Base-by-base conservation (phyloP, 2,329 filamentous ascomycete species). In the Phaeosphaeria sp. region DNA sequence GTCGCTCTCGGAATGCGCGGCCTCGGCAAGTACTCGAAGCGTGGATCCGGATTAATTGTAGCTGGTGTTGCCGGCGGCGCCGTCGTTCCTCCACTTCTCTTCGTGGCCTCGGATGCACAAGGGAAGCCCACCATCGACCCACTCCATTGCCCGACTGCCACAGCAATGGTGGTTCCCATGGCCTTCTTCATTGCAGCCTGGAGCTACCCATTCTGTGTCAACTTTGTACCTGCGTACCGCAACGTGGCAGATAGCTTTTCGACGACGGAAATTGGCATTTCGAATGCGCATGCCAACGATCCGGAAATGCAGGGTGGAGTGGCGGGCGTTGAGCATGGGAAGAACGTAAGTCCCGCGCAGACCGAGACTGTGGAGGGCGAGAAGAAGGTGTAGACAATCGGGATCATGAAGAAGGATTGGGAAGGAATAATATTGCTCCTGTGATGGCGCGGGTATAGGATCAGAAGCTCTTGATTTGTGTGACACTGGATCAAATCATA, bases 1-100 rank as follows among this genome's bases (percentile, higher is more conserved):
- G 92, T 93, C 65, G 88, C 91, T 3, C 84, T 95, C 13, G 91
- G 90, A 2, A 88, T 96, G 57, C 86, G 91, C 21, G 90, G 90
- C 2, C 82, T 93, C 1, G 91, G 91, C 6, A 85, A 87, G 18
- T 89, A 94, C 78, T 91, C 89, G 36, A 93, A 93, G 81, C 85
- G 90, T 59, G 91, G 91, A 1, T 88, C 87, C 2, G 90, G 90
- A 1, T 90, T 86, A 74, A 87, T 96, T 63, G 84, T 92, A 1
- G 89, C 82, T 4, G 90, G 89, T 63, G 89, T 93, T 0, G 82
- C 85, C 17, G 91, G 91, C 15, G 91, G 91, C 56, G 91, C 91
- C 2, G 84, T 75, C 1, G 89, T 93, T 7, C 91, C 91, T 1
- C 88, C 91, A 0, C 80, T 93, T 30, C 84, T 89, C 2, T 91